phyloP scores from a whole-genome alignment of 2,329 filamentous ascomycete genomes.

The Fusarium euwallaceae region DNA sequence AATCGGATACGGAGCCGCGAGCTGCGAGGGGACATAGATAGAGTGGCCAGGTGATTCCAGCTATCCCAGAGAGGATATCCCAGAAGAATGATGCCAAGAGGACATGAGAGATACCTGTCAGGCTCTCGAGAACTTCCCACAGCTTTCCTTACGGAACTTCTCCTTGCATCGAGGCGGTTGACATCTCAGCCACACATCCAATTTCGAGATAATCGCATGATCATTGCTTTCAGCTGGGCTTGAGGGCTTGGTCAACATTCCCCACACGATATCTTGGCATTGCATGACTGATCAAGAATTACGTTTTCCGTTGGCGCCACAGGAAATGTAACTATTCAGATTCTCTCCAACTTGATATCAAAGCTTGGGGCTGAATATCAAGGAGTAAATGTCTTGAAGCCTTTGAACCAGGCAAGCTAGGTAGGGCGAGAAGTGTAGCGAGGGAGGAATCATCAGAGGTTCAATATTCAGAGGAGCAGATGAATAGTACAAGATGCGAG shows the following conservation, averaged over 20 bases:
- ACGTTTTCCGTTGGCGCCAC: background rate
- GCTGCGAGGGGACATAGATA: background rate
- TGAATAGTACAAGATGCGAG: background rate
- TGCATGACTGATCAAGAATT: background rate
- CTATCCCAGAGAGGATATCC: background rate
- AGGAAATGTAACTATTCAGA: background rate
- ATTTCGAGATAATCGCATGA: background rate
- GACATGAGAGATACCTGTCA: background rate
- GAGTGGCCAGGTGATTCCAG: background rate
- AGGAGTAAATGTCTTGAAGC: background rate
- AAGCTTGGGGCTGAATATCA: background rate
- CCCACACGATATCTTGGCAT: background rate
- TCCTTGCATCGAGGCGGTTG: background rate
- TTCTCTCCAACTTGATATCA: background rate
- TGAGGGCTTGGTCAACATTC: background rate
- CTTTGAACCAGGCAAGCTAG: background rate
- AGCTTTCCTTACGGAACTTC: background rate
- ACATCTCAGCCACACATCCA: background rate
- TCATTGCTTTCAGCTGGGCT: background rate
- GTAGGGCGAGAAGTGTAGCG: background rate
- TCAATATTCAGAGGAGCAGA: background rate
- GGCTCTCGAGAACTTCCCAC: background rate
- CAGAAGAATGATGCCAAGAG: background rate
- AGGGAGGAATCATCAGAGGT: background rate
- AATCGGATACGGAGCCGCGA: background rate